A percentile compares a stretch with the other conserved stretches of the same genome.
These are phyloP conservation scores for Beauveria asiatica DNA, from an alignment of 2,329 filamentous ascomycete genomes.

Conservation along the genomic window DNA sequence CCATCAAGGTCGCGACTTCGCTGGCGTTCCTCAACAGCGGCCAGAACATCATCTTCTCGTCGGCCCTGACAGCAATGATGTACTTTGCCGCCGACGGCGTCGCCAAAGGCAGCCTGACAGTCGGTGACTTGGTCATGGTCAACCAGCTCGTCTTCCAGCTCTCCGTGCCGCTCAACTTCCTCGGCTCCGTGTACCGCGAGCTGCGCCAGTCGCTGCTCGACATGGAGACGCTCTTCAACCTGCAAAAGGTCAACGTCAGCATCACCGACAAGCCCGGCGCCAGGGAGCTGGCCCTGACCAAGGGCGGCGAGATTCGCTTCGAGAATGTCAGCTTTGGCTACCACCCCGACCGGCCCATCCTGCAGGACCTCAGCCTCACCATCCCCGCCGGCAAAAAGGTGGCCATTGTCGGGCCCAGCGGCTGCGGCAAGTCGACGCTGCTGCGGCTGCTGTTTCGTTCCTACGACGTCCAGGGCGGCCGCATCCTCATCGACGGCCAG, in stretches of 20 bases:
- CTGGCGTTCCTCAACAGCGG: slow-evolving; percentile 88
- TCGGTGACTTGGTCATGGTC: slow-evolving; percentile 96
- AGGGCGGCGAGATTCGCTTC: slow-evolving; percentile 84
- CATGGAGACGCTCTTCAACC: slow-evolving; percentile 96
- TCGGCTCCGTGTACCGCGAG: slow-evolving; percentile 96
- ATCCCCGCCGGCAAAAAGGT: slow-evolving; percentile 96
- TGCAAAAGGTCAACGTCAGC: slow-evolving; percentile 90
- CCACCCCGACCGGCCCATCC: slow-evolving; percentile 74
- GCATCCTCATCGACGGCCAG: slow-evolving; percentile 86
- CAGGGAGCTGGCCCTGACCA: slow-evolving; percentile 59
- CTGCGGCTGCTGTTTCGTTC: slow-evolving; percentile 85
- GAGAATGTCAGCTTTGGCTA: slow-evolving; percentile 96
- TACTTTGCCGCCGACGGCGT: slow-evolving; percentile 90
- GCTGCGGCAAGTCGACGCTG: slow-evolving; percentile 93
- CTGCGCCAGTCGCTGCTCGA: slow-evolving; percentile 88
- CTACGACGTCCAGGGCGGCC: slow-evolving; percentile 79
- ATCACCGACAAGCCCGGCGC: slow-evolving; percentile 73
- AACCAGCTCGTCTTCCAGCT: slow-evolving; percentile 98
- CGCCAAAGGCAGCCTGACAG: slow-evolving; percentile 69
- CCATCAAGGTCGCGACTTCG: slow-evolving; percentile 94
- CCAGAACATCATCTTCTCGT: slow-evolving; percentile 95
- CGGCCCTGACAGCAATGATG: slow-evolving; percentile 94
- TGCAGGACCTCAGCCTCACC: slow-evolving; percentile 74
- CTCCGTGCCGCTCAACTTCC: slow-evolving; percentile 91
- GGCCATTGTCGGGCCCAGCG: slow-evolving; percentile 87